Conservation (phyloP, 768 basidiomycete genomes). For the Trametes sanguinea region DNA sequence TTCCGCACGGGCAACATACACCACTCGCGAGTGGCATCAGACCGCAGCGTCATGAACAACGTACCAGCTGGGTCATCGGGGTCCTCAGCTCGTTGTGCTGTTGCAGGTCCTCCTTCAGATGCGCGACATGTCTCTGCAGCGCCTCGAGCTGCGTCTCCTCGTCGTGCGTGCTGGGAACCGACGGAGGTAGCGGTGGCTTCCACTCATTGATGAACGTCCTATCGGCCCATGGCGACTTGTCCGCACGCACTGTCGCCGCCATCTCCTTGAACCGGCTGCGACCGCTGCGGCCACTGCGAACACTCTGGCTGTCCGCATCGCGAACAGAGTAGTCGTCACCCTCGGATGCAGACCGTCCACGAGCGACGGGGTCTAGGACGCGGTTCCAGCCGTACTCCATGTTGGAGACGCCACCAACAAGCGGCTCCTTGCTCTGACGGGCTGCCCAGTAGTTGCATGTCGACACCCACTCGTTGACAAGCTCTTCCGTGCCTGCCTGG, state of each 20-base stretch:
- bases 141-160: slow-evolving; percentile 94
- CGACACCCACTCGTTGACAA: slow-evolving; percentile 98
- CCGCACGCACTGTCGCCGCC: slow-evolving; percentile 59
- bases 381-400: slow-evolving; percentile 99
- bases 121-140: slow-evolving; percentile 75
- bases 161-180: slow-evolving; percentile 81
- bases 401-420: slow-evolving; percentile 95
- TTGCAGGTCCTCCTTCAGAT: slow-evolving; percentile 77
- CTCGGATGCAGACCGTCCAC: slow-evolving; percentile 59
- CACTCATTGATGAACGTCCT: slow-evolving; percentile 86
- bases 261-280: slow-evolving; percentile 76
- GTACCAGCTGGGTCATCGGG: slow-evolving; percentile 80
- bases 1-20: not conserved
- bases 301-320: slow-evolving; percentile 59
- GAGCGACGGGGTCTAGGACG: slow-evolving; percentile 54
- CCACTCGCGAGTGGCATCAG: slow-evolving; percentile 23
- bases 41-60: slow-evolving; percentile 24
- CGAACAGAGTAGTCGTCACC: slow-evolving; percentile 45
- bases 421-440: slow-evolving; percentile 90
- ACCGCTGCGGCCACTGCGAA: slow-evolving; percentile 73
- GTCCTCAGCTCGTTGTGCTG: slow-evolving; percentile 80
- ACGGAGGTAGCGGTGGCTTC: slow-evolving; percentile 87
- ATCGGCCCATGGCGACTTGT: slow-evolving; percentile 76
- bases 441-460: slow-evolving; percentile 99
- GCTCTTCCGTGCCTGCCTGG: slow-evolving; percentile 97